A percentile compares a stretch with the other conserved stretches of the same genome.
phyloP scores from a whole-genome alignment of 768 basidiomycete genomes.

The Hericium rajendrae region DNA sequence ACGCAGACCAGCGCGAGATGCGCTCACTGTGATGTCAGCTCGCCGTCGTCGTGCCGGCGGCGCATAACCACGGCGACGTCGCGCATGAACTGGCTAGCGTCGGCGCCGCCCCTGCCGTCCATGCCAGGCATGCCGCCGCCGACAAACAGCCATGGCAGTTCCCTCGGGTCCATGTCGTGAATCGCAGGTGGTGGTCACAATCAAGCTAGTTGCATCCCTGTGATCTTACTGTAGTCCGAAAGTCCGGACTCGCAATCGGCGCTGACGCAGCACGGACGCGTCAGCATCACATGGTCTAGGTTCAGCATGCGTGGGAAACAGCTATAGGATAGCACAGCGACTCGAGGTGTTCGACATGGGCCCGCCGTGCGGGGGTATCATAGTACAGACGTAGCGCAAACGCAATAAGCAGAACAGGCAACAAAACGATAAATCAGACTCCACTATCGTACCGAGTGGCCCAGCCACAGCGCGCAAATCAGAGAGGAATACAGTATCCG shows the following conservation, averaged over 20 bases:
- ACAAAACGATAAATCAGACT: slow-evolving; percentile 6
- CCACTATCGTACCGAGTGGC: background rate
- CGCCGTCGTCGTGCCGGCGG: background rate
- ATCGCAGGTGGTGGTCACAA: background rate
- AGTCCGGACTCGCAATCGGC: background rate
- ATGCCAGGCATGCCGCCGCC: background rate
- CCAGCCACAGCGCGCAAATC: background rate
- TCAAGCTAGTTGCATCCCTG: background rate
- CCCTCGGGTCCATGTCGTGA: background rate
- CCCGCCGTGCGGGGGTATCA: background rate
- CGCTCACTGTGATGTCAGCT: background rate
- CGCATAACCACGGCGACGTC: slow-evolving; percentile 1
- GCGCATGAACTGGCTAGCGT: background rate
- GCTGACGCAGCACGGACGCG: background rate
- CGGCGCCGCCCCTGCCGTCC: background rate
- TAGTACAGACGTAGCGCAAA: background rate
- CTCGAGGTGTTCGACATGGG: background rate
- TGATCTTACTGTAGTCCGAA: background rate
- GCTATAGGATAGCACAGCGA: background rate
- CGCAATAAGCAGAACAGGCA: background rate
- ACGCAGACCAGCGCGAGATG: too few species aligned
- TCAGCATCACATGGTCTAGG: too few species aligned
- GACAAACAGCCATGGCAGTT: background rate
- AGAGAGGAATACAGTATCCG: background rate
- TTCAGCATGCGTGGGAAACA: background rate